Percentiles rank a stretch among this genome's conserved stretches.
Evolutionary conservation across 441 rosid species (phyloP).

Genomic region (Biscutella laevigata): DNA sequence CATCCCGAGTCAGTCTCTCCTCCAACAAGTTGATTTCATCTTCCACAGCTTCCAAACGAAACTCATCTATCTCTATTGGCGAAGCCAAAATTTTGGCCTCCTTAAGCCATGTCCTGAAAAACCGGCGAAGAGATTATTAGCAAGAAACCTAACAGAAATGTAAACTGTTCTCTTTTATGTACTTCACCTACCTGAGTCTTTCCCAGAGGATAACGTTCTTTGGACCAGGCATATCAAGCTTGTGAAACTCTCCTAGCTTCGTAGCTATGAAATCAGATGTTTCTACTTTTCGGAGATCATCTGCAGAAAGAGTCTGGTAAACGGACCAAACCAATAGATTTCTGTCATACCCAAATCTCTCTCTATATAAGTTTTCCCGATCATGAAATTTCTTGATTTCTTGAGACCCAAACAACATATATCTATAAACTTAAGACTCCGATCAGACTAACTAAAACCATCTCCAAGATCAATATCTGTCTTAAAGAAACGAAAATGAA

Average conservation of each 20-base stretch:
- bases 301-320: slow-evolving; percentile 77
- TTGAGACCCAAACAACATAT: slow-evolving; percentile 7
- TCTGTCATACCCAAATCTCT: slow-evolving; percentile 15
- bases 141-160: not conserved
- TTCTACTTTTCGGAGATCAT: slow-evolving; percentile 55
- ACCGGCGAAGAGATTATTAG: not conserved
- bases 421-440: slow-evolving; percentile 1
- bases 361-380: not conserved
- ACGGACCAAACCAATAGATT: slow-evolving; percentile 18
- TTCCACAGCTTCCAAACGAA: slow-evolving; percentile 42
- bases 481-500: not conserved
- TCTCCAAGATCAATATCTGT: slow-evolving; percentile 13
- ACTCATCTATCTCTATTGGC: slow-evolving; percentile 37
- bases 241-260: slow-evolving; percentile 73
- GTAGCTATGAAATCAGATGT: slow-evolving; percentile 64
- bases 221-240: slow-evolving; percentile 72
- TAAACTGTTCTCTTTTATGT: not conserved
- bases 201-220: slow-evolving; percentile 54
- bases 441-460: not conserved
- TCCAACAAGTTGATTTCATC: slow-evolving; percentile 53
- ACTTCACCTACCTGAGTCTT: slow-evolving; percentile 66
- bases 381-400: slow-evolving; percentile 6
- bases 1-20: slow-evolving; percentile 33
- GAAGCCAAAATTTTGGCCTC: slow-evolving; percentile 53
- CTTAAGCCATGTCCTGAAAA: slow-evolving; percentile 47